Evolutionary conservation across 805 yeast genomes (phyloP), one percentile per base, ranked within the genome.

Genomic region (Ascoidea tarda): DNA sequence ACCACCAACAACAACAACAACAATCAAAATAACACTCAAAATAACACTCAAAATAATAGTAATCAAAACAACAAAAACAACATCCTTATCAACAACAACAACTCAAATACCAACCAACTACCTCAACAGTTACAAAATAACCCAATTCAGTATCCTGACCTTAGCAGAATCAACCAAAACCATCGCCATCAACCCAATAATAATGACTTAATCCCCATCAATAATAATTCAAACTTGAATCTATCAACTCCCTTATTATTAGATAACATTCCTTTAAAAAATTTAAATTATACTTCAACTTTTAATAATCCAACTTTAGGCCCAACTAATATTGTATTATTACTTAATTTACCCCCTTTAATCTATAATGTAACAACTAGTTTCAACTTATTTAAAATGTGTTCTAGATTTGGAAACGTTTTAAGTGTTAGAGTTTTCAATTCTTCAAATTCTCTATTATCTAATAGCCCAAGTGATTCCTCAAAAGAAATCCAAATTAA

Each of bases 271-370:
- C 83, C 83, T 57, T 79, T 83, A 53, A 67, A 76, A 33, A 70
- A 75, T 45, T 68, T 83, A 46, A 73, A 77, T 47, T 73, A 84
- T 69, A 82, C 84, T n/a, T 80, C 90, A 2, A 79, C 85, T 47
- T 79, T 80, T 59, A 84, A 82, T 52, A 87, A 84, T 61, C 74
- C 86, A 4, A 70, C 79, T 48, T 63, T 87, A 58, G 81, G 85
- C 16, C 95, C 95, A 16, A 81, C 96, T 0, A 79, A 84, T 58
- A 81, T 87, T 10, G 71, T 91, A 48, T 74, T 90, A 57, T 72
- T 93, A 52, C 86, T 89, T 48, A 88, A 90, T 62, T 74, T 91
- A 51, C 97, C 97, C 10, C 66, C 79, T 1, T 66, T 66, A 21
- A 63, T 70, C 4, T 69, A 73, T 14, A 72, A 80, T 6, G 65